phyloP scores from a whole-genome alignment of 345 rosid species.

The Sapria himalayana region DNA sequence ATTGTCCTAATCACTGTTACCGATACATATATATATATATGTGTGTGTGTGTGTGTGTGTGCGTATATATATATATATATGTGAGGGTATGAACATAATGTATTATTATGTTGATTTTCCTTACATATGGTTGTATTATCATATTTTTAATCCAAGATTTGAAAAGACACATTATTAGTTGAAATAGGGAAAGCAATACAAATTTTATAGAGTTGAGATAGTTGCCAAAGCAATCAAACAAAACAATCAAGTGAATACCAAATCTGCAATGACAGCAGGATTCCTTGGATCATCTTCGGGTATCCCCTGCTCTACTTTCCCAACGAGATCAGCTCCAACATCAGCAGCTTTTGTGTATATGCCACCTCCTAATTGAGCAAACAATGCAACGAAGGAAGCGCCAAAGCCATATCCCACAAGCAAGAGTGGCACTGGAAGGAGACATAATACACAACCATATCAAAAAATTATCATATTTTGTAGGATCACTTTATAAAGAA shows the following conservation, averaged over 20 bases:
- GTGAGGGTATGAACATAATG: too few species aligned
- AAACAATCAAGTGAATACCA: slow-evolving; percentile 29
- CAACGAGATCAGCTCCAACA: slow-evolving; percentile 99
- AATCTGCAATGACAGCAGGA: slow-evolving; percentile 96
- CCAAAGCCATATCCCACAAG: slow-evolving; percentile 99
- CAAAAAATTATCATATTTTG: slow-evolving; percentile 7
- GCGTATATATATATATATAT: too few species aligned
- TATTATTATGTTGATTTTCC: too few species aligned
- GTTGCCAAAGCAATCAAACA: too few species aligned
- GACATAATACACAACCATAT: slow-evolving; percentile 9
- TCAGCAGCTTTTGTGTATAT: slow-evolving; percentile 98
- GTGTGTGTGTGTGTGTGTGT: too few species aligned
- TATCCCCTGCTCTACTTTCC: slow-evolving; percentile 99
- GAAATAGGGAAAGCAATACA: too few species aligned
- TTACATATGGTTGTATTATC: too few species aligned
- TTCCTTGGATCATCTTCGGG: slow-evolving; percentile 99
- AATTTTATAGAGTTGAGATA: slow-evolving; percentile 3
- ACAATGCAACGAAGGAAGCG: slow-evolving; percentile 95
- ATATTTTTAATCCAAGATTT: too few species aligned
- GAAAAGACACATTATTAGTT: too few species aligned
- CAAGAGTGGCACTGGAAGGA: slow-evolving; percentile 78
- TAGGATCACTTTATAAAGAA: too few species aligned
- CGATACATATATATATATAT: too few species aligned
- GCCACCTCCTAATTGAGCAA: slow-evolving; percentile 99
- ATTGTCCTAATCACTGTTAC: too few species aligned